A percentile compares a stretch with the other conserved stretches of the same genome.
phyloP scores from a whole-genome alignment of 2,329 filamentous ascomycete genomes.

The Exophiala sideris region DNA sequence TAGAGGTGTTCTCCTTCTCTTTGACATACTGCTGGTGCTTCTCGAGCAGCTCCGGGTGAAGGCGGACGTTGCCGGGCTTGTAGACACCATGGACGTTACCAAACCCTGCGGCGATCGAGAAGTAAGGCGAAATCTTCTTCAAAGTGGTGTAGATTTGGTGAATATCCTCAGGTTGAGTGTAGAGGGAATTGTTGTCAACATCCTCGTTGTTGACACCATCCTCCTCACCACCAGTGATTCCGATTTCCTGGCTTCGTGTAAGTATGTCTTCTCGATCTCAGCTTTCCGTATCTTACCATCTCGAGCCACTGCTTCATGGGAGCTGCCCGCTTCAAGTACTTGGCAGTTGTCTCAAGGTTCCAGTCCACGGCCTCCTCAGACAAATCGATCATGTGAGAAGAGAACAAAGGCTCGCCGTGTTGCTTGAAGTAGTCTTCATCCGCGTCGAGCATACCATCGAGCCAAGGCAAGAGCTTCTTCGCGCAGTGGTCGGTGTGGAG shows the following conservation, averaged over 20 bases:
- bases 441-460: conserved; percentile 91
- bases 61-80: conserved; percentile 95
- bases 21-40: conserved; percentile 95
- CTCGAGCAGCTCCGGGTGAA: conserved; percentile 89
- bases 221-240: conserved; percentile 95
- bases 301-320: conserved; percentile 99
- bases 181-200: conserved; percentile 93
- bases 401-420: conserved; percentile 89
- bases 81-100: conserved; percentile 99
- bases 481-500: conserved; percentile 98
- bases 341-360: conserved; percentile 88
- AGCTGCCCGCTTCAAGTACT: conserved; percentile 89
- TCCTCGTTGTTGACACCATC: conserved; percentile 98
- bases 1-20: conserved; percentile 67
- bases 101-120: conserved; percentile 97
- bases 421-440: conserved; percentile 95
- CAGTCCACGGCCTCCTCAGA: conserved; percentile 85
- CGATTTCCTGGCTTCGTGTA: conserved; percentile 61
- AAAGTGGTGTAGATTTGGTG: conserved; percentile 86
- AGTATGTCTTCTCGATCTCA: conserved; percentile 2
- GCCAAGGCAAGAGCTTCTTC: conserved; percentile 98
- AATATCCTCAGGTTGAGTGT: conserved; percentile 97
- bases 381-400: conserved; percentile 97
- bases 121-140: conserved; percentile 83
- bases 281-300: conserved; percentile 62